Conservation (phyloP, 2,329 filamentous ascomycete species). For the Incumbomyces delicatus region DNA sequence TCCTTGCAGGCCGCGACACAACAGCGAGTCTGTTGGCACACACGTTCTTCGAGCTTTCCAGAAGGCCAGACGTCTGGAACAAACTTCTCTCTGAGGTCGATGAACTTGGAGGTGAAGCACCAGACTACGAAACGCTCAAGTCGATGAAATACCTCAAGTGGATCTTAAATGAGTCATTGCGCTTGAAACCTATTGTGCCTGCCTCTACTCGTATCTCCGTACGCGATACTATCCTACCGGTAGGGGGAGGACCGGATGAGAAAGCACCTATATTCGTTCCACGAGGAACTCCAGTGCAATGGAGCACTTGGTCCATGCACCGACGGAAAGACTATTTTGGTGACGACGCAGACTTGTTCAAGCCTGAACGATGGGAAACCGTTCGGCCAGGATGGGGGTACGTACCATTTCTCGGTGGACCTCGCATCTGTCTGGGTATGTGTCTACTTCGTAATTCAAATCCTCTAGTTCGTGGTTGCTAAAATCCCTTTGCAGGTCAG, state of each 20-base stretch:
- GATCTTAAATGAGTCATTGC: constrained; percentile 31
- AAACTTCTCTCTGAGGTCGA: constrained; percentile 33
- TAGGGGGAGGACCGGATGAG: constrained; percentile 39
- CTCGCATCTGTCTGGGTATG: constrained; percentile 19
- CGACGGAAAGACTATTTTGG: constrained; percentile 26
- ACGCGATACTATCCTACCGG: constrained; percentile 36
- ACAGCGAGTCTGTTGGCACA: constrained; percentile 28
- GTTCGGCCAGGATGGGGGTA: constrained; percentile 20
- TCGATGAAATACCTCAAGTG: constrained; percentile 21
- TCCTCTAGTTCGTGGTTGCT: neutral
- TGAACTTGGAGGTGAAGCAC: constrained; percentile 12
- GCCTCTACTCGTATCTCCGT: constrained; percentile 31
- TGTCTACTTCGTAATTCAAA: constrained; percentile 4
- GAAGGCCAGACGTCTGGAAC: constrained; percentile 28
- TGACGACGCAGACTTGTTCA: constrained; percentile 24
- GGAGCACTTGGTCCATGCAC: constrained; percentile 32
- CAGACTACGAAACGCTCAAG: constrained; percentile 18
- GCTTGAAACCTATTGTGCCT: constrained; percentile 33
- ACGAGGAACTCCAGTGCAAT: constrained; percentile 38
- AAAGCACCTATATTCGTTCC: constrained; percentile 38
- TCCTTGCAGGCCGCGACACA: constrained; percentile 30
- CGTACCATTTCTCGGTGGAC: constrained; percentile 23
- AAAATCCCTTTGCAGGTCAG: constrained; percentile 40
- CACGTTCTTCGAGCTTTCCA: constrained; percentile 25
- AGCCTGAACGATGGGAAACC: constrained; percentile 29